phyloP scores from a whole-genome alignment of 805 yeast species.

The Cyberlindnera japonica region DNA sequence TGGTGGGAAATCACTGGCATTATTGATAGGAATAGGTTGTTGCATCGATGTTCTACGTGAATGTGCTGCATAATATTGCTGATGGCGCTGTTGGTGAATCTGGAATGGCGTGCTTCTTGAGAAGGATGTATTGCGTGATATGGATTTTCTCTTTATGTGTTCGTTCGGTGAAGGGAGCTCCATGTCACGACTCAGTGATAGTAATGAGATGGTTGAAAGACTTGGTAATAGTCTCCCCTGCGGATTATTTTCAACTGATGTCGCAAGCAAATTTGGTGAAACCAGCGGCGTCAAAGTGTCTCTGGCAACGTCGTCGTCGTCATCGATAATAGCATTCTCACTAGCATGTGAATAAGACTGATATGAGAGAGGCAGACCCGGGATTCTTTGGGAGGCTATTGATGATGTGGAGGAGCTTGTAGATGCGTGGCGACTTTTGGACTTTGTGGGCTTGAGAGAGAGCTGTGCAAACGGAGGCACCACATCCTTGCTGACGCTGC shows the following conservation, averaged over 20 bases:
- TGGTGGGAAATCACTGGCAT: conserved; percentile 10
- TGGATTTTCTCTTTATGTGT: conserved; percentile 12
- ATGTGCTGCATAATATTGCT: conserved; percentile 9
- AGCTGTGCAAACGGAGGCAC: conserved; percentile 13
- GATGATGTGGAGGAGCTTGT: conserved; percentile 8
- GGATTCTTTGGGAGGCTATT: conserved; percentile 3
- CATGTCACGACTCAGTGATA: conserved; percentile 22
- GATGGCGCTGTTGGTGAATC: conserved; percentile 23
- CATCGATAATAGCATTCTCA: conserved; percentile 24
- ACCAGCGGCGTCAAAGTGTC: conserved; percentile 7
- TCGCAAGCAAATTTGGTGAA: conserved; percentile 25
- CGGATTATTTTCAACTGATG: conserved; percentile 17
- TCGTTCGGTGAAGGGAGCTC: conserved; percentile 7
- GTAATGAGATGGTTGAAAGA: conserved; percentile 24
- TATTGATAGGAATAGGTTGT: conserved; percentile 16
- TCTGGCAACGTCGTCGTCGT: conserved; percentile 10
- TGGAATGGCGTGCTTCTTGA: conserved; percentile 13
- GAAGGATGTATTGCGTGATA: conserved; percentile 18
- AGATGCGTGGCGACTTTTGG: conserved; percentile 9
- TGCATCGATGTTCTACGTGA: conserved; percentile 8
- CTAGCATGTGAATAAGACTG: conserved; percentile 5
- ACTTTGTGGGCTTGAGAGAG: conserved; percentile 5
- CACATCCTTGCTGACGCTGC: conserved; percentile 10
- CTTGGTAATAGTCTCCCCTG: conserved; percentile 18
- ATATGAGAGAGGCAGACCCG: conserved; percentile 2